These are phyloP conservation scores for Penicillium sp. DNA, from an alignment of 2,329 filamentous ascomycete species.

Conservation along the genomic window DNA sequence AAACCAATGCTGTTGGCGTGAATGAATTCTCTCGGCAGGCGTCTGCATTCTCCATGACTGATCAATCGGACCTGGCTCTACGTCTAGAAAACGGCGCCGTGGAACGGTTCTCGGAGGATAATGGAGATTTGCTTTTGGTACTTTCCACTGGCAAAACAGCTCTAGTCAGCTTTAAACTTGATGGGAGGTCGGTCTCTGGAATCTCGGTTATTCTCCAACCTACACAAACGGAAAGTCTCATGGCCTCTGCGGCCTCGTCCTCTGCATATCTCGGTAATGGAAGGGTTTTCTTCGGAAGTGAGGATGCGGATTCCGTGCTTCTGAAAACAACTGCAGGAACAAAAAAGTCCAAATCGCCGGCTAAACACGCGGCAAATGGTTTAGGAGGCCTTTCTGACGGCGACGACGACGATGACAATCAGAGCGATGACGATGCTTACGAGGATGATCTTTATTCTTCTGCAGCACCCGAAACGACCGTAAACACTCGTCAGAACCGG, in stretches of 20 bases:
- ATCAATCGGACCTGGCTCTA: slow-evolving; percentile 81
- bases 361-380: slow-evolving; percentile 59
- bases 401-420: slow-evolving; percentile 51
- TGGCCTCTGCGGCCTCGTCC: slow-evolving; percentile 70
- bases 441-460: slow-evolving; percentile 57
- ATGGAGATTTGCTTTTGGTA: slow-evolving; percentile 83
- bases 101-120: slow-evolving; percentile 75
- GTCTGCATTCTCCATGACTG: slow-evolving; percentile 81
- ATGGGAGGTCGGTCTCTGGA: slow-evolving; percentile 89
- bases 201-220: slow-evolving; percentile 73
- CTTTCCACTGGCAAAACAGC: slow-evolving; percentile 75
- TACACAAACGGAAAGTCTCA: slow-evolving; percentile 62
- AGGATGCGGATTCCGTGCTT: slow-evolving; percentile 79
- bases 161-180: slow-evolving; percentile 80
- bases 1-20: slow-evolving; percentile 87
- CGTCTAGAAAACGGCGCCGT: slow-evolving; percentile 81
- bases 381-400: slow-evolving; percentile 63
- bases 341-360: slow-evolving; percentile 63
- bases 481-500: slow-evolving; percentile 21
- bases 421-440: slow-evolving; percentile 64
- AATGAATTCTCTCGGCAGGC: slow-evolving; percentile 85
- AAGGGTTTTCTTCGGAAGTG: slow-evolving; percentile 82
- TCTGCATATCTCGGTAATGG: slow-evolving; percentile 71
- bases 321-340: slow-evolving; percentile 67
- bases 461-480: slow-evolving; percentile 31